phyloP scores from a whole-genome alignment of 768 basidiomycete species.

The Lentinus brumalis region DNA sequence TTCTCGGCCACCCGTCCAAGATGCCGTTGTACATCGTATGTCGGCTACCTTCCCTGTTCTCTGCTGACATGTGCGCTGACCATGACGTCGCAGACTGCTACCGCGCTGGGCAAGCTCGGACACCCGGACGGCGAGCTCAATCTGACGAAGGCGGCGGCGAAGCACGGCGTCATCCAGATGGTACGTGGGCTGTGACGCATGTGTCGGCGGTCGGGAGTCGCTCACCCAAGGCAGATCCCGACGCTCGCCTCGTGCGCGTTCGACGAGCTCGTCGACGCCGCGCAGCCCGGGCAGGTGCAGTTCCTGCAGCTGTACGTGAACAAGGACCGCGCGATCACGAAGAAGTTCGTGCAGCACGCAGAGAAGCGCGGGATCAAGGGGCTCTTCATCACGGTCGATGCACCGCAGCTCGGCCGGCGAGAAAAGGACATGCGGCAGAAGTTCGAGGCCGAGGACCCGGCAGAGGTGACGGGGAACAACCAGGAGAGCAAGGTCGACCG shows the following conservation, averaged over 20 bases:
- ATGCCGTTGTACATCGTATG: constrained; percentile 69
- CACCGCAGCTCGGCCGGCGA: constrained; percentile 91
- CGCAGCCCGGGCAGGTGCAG: constrained; percentile 75
- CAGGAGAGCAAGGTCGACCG: constrained; percentile 63
- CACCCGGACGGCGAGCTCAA: constrained; percentile 95
- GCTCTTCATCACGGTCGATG: constrained; percentile 97
- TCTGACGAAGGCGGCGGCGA: constrained; percentile 85
- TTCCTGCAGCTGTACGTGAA: constrained; percentile 71
- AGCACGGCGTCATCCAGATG: constrained; percentile 77
- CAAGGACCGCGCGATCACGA: constrained; percentile 81
- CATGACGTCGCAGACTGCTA: constrained; percentile 55
- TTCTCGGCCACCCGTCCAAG: constrained; percentile 74
- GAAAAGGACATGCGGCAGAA: constrained; percentile 99
- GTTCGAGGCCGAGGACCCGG: constrained; percentile 79
- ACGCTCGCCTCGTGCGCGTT: constrained; percentile 95
- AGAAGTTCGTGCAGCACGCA: constrained; percentile 86
- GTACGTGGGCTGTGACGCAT: no score
- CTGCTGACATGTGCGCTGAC: not conserved
- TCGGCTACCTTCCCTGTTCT: not conserved
- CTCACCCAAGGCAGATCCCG: constrained; percentile 64
- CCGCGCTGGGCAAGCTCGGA: constrained; percentile 90
- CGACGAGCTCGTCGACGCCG: constrained; percentile 91
- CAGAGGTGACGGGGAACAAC: constrained; percentile 55
- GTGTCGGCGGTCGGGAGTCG: no score
- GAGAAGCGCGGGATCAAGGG: constrained; percentile 89